phyloP scores from a whole-genome alignment of 179 eudicot species.

The Vitellaria paradoxa region DNA sequence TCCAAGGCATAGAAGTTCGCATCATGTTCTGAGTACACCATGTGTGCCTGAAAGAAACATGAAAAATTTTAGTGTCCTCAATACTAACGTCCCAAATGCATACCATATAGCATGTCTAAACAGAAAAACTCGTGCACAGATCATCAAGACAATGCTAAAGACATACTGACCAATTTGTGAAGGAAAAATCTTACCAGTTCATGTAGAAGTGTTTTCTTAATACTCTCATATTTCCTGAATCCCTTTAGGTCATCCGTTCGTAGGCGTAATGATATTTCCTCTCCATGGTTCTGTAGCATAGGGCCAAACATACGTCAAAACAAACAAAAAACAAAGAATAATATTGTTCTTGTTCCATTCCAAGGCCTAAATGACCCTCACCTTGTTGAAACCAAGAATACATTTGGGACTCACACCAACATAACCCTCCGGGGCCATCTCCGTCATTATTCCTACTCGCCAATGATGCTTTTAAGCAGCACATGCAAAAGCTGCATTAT shows the following conservation, averaged over 20 bases:
- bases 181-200: constrained; percentile 62
- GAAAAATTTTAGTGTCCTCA: background rate
- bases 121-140: background rate
- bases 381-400: constrained; percentile 88
- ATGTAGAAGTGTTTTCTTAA: constrained; percentile 85
- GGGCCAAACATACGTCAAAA: constrained; percentile 20
- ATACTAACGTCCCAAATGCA: background rate
- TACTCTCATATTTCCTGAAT: constrained; percentile 78
- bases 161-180: background rate
- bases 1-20: constrained; percentile 71
- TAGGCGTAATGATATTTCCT: constrained; percentile 88
- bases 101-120: background rate
- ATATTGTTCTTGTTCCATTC: background rate
- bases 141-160: background rate
- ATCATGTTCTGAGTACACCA: constrained; percentile 85
- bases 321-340: background rate
- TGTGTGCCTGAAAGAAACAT: constrained; percentile 66
- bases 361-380: constrained; percentile 21
- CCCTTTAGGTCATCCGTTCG: constrained; percentile 98
- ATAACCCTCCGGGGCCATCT: constrained; percentile 93
- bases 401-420: constrained; percentile 88
- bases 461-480: constrained; percentile 69
- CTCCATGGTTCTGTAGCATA: constrained; percentile 72
- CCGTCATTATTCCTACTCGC: constrained; percentile 97
- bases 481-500: constrained; percentile 15